These are phyloP conservation scores for Gnaphalium uliginosum DNA, from an alignment of 129 eudicot species.

Conservation along the genomic window DNA sequence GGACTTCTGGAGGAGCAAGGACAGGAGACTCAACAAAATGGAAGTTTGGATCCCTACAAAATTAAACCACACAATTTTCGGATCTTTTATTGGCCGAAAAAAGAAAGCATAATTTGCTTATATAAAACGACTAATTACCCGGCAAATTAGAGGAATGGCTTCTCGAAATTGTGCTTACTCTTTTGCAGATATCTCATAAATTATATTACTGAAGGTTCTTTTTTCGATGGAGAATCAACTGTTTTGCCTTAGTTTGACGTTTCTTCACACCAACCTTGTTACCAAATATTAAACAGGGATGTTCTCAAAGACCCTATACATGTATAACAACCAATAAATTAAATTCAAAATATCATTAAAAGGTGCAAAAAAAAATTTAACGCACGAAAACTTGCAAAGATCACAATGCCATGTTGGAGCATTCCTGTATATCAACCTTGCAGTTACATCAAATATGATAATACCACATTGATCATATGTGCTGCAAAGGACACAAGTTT, in stretches of 20 bases:
- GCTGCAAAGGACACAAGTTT: conserved; percentile 37
- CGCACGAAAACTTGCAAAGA: conserved; percentile 53
- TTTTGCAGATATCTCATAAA: conserved; percentile 69
- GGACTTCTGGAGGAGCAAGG: conserved; percentile 83
- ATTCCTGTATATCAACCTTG: conserved; percentile 70
- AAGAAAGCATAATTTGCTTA: background rate
- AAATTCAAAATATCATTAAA: background rate
- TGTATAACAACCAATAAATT: background rate
- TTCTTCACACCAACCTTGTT: conserved; percentile 89
- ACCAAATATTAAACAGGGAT: conserved; percentile 71
- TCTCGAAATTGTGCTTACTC: conserved; percentile 79
- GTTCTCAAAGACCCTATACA: conserved; percentile 57
- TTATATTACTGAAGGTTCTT: conserved; percentile 65
- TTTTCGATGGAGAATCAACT: conserved; percentile 67
- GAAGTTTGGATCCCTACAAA: conserved; percentile 55
- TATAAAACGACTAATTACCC: conserved; percentile 38
- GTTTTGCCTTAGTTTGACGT: conserved; percentile 78
- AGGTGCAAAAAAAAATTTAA: background rate
- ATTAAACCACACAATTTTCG: background rate
- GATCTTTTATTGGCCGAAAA: no score
- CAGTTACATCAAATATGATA: conserved; percentile 80
- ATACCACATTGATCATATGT: conserved; percentile 76
- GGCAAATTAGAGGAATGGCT: conserved; percentile 75
- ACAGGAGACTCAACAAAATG: conserved; percentile 81
- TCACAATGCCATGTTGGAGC: conserved; percentile 85